A percentile compares a stretch with the other conserved stretches of the same genome.
Evolutionary conservation across 140 eudicot species (phyloP).

Genomic region (Oenanthe javanica): DNA sequence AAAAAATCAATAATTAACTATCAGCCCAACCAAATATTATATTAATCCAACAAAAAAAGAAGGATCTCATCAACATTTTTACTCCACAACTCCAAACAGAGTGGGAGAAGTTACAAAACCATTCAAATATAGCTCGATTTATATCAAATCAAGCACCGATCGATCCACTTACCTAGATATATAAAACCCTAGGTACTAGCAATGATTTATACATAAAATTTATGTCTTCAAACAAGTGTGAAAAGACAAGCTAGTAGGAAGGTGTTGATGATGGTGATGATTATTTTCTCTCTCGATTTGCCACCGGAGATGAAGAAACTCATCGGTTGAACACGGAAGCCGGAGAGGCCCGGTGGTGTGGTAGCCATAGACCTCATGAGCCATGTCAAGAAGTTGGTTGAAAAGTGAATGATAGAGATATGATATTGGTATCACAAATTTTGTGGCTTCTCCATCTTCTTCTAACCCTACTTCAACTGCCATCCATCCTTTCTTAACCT

Average conservation of each 20-base stretch:
- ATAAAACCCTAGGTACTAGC: no score
- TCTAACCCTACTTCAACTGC: neutral
- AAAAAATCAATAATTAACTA: no score
- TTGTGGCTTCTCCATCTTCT: neutral
- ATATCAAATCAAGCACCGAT: no score
- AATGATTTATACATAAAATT: no score
- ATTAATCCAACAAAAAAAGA: neutral
- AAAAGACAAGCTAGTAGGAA: neutral
- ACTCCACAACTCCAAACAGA: neutral
- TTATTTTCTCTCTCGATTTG: neutral
- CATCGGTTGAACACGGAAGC: neutral
- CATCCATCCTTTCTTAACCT: neutral
- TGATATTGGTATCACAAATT: neutral
- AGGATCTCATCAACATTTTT: neutral
- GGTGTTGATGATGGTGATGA: neutral
- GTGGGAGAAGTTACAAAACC: neutral
- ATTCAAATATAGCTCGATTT: no score
- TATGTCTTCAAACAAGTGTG: neutral
- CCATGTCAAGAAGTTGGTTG: neutral
- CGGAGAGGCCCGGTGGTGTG: neutral
- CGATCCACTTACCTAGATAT: no score
- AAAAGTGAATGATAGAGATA: neutral
- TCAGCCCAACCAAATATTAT: no score
- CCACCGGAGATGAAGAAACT: conserved; percentile 5
- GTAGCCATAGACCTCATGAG: neutral